Evolutionary conservation across 805 yeast genomes (phyloP).

Genomic region (Yarrowia sp.): DNA sequence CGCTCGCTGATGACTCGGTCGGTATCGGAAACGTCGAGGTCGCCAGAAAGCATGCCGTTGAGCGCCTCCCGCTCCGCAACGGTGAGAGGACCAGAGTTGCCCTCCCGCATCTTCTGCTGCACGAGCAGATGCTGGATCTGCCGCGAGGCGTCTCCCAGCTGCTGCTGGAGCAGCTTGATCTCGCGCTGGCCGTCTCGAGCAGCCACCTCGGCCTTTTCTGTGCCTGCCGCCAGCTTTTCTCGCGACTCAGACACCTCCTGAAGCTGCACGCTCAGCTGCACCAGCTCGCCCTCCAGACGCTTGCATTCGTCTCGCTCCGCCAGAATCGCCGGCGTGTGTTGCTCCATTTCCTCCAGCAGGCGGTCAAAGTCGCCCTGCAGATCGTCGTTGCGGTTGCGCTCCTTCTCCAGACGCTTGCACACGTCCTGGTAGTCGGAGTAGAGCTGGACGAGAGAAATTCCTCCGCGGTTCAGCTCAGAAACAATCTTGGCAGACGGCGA

Average conservation of each 20-base stretch:
- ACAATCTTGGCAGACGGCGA: constrained; percentile 61
- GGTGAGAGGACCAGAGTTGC: constrained; percentile 60
- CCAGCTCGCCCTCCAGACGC: constrained; percentile 54
- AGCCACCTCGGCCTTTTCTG: constrained; percentile 37
- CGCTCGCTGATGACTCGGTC: constrained; percentile 70
- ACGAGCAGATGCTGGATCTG: constrained; percentile 76
- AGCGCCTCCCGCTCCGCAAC: constrained; percentile 64
- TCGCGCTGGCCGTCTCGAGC: constrained; percentile 49
- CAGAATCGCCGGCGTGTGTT: constrained; percentile 70
- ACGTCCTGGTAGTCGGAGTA: constrained; percentile 62
- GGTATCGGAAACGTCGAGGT: constrained; percentile 54
- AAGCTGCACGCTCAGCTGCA: constrained; percentile 53
- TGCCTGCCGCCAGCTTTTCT: constrained; percentile 40
- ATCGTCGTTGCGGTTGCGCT: constrained; percentile 66
- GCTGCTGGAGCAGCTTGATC: constrained; percentile 49
- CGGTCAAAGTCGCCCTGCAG: constrained; percentile 68
- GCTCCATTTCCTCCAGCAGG: constrained; percentile 72
- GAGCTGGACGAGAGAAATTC: constrained; percentile 61
- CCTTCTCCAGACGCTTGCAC: constrained; percentile 64
- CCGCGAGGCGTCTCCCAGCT: constrained; percentile 69
- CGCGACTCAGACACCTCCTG: constrained; percentile 43
- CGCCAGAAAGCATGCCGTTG: constrained; percentile 48
- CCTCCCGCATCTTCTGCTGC: constrained; percentile 54
- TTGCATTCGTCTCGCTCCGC: constrained; percentile 61
- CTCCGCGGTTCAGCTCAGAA: constrained; percentile 47